Conservation (phyloP, 2,329 filamentous ascomycete genomes). For the Cordyceps cicadae region DNA sequence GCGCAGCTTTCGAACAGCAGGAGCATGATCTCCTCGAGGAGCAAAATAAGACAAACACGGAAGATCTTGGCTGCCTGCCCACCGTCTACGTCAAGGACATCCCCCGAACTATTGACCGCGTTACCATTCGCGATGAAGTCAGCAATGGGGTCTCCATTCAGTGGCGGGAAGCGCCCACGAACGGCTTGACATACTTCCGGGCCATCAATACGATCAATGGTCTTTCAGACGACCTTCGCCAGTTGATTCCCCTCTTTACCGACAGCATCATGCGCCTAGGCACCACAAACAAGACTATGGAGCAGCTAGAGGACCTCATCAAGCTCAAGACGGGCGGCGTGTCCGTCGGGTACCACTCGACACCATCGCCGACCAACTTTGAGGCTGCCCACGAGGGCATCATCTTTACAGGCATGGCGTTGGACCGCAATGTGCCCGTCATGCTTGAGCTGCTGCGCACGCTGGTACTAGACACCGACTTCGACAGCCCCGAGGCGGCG, state of each 20-base stretch:
- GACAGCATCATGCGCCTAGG: slow-evolving; percentile 90
- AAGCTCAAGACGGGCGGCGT: slow-evolving; percentile 94
- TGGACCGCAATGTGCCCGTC: slow-evolving; percentile 81
- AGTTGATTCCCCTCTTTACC: slow-evolving; percentile 81
- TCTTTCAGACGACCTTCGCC: slow-evolving; percentile 74
- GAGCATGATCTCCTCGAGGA: slow-evolving; percentile 74
- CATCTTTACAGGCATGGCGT: slow-evolving; percentile 73
- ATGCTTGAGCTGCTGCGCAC: slow-evolving; percentile 83
- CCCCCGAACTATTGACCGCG: slow-evolving; percentile 61
- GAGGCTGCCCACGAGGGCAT: slow-evolving; percentile 70
- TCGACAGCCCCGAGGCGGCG: slow-evolving; percentile 73
- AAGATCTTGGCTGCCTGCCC: slow-evolving; percentile 81
- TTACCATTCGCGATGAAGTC: slow-evolving; percentile 53
- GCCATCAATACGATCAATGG: slow-evolving; percentile 73
- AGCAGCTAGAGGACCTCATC: slow-evolving; percentile 89
- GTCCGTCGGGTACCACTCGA: slow-evolving; percentile 74
- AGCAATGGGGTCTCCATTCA: slow-evolving; percentile 63
- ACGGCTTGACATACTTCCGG: slow-evolving; percentile 92
- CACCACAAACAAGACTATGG: slow-evolving; percentile 80
- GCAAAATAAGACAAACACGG: slow-evolving; percentile 74
- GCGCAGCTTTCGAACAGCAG: slow-evolving; percentile 62
- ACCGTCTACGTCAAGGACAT: slow-evolving; percentile 87
- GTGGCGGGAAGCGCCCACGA: slow-evolving; percentile 89
- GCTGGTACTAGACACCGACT: slow-evolving; percentile 80
- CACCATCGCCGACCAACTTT: slow-evolving; percentile 66